A percentile compares a stretch with the other conserved stretches of the same genome.
Evolutionary conservation across 352 stramenopile species (phyloP).

Genomic region (Phytophthora brassicae): DNA sequence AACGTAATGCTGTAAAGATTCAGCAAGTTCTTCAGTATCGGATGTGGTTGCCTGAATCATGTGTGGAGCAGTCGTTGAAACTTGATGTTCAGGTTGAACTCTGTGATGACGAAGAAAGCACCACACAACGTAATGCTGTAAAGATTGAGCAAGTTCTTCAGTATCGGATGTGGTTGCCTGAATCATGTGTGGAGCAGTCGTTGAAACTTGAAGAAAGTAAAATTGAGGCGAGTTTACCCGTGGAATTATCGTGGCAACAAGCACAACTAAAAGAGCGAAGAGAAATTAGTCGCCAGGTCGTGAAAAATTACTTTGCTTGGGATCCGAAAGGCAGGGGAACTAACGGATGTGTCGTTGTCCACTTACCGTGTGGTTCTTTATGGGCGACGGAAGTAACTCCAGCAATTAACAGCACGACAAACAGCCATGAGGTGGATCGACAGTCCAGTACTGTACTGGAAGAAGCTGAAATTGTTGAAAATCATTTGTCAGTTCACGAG

Average conservation of each 20-base stretch:
- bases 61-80: slow-evolving; percentile 56
- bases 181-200: slow-evolving; percentile 52
- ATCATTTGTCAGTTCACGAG: neutral
- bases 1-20: neutral
- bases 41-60: slow-evolving; percentile 51
- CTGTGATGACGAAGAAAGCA: slow-evolving; percentile 2
- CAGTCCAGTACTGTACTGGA: neutral
- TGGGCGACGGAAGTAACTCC: slow-evolving; percentile 13
- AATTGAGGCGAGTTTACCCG: slow-evolving; percentile 52
- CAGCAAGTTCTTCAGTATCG: slow-evolving; percentile 36
- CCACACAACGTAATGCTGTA: neutral
- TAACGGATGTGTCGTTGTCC: slow-evolving; percentile 30
- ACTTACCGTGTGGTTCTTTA: slow-evolving; percentile 38
- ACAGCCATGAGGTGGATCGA: neutral
- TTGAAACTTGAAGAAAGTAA: slow-evolving; percentile 49
- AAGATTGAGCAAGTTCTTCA: slow-evolving; percentile 14
- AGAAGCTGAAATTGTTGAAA: neutral
- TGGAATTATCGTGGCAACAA: slow-evolving; percentile 38
- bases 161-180: slow-evolving; percentile 53
- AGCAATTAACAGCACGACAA: neutral
- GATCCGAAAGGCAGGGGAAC: slow-evolving; percentile 11
- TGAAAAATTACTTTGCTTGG: slow-evolving; percentile 42
- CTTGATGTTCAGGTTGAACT: slow-evolving; percentile 68
- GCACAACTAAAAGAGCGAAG: slow-evolving; percentile 14
- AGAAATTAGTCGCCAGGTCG: slow-evolving; percentile 31